Base-by-base conservation (phyloP, 768 basidiomycete species). In the Leccinum imitatum region DNA sequence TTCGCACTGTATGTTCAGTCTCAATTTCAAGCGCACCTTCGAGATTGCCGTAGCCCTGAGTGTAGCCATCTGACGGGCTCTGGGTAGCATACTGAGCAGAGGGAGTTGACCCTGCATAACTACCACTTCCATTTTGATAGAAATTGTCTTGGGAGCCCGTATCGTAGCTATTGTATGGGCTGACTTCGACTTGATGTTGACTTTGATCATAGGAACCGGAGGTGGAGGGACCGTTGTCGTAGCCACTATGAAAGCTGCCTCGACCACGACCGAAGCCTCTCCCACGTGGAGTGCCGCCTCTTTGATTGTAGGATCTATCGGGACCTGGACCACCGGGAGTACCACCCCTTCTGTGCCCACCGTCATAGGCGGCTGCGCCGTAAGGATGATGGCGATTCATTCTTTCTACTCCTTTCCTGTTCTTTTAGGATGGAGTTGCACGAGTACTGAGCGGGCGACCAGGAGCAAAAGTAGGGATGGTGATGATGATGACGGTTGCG, bases 371-470 rank as follows among this genome's bases (percentile, higher is more conserved):
- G 31, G 31, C 31, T 64, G 81, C 81, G 67, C 84, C 84, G 77
- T 94, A 94, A 25, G 92, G 92, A 83, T 93, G 90, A 77, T 93
- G 91, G 70, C 91, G 90, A 77, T 92, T 91, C 91, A 94, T 93
- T 57, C 58, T 41, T 53, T 56, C 25, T 53, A 64, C 51, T 64
- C 54, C 44, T 59, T 66, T 66, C 62, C 61, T 59, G 54, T 61
- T 69, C 73, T 71, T 70, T 59, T 46, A 68, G 59, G 68, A 55
- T 61, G 63, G 53, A 50, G 61, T 63, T 63, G 60, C 57, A 70
- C 60, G 58, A 58, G 60, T 46, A 73, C 71, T 64, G 67, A 64
- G 71, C 54, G 27, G 58, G 54, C 57, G 58, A 62, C 59, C 62
- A 61, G 60, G 61, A 65, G 61, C 37, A 65, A 63, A 67, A 54